Percentiles rank a stretch among this genome's conserved stretches.
Evolutionary conservation across 768 basidiomycete genomes (phyloP).

Genomic region (Auricularia sp.): DNA sequence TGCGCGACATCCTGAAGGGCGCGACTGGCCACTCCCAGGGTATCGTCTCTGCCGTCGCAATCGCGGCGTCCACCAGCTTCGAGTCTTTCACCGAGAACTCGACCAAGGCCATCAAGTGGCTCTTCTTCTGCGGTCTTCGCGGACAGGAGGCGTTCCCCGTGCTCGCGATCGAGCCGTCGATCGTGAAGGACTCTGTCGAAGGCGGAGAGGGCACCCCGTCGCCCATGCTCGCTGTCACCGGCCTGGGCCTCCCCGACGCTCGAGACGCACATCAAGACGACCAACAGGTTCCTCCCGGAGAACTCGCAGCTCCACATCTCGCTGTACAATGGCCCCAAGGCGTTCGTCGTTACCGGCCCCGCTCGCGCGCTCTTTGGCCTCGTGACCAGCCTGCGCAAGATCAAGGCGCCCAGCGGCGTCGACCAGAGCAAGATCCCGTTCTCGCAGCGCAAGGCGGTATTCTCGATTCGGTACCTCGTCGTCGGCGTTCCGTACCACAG

Average conservation of each 20-base stretch:
- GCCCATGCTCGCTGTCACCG: constrained; percentile 89
- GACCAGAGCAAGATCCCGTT: constrained; percentile 93
- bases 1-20: constrained; percentile 66
- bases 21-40: constrained; percentile 98
- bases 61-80: constrained; percentile 68
- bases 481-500: constrained; percentile 96
- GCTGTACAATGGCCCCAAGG: constrained; percentile 85
- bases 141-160: constrained; percentile 93
- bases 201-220: constrained; percentile 89
- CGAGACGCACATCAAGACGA: constrained; percentile 71
- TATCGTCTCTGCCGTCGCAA: constrained; percentile 84
- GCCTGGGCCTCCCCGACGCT: constrained; percentile 68
- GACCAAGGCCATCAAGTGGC: constrained; percentile 78
- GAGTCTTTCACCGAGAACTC: constrained; percentile 68
- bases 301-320: constrained; percentile 78
- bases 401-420: constrained; percentile 73
- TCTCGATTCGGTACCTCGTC: constrained; percentile 87
- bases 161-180: constrained; percentile 75
- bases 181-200: constrained; percentile 79
- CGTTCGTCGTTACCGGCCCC: constrained; percentile 89
- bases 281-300: constrained; percentile 72
- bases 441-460: constrained; percentile 90
- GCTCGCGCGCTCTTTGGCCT: constrained; percentile 88
- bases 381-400: constrained; percentile 80
- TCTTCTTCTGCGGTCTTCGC: constrained; percentile 88